Conservation (phyloP, 2,329 filamentous ascomycete species). For the Paecilomyces dactylethromorphus region DNA sequence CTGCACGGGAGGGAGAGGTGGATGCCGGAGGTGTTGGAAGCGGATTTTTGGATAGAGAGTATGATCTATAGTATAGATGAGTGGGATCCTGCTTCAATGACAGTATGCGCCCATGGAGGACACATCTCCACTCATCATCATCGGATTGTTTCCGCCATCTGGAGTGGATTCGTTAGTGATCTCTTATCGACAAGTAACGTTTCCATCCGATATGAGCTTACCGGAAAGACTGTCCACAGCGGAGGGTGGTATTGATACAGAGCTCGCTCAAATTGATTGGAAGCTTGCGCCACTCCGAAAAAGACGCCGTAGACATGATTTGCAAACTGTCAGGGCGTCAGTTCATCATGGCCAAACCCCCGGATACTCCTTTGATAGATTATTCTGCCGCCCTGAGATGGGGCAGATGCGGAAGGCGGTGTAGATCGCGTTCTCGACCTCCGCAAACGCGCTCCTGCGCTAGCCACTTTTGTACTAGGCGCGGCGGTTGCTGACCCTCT, state of each 20-base stretch:
- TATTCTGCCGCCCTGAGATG: conserved; percentile 1
- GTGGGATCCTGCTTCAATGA: conserved; percentile 75
- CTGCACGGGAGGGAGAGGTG: conserved; percentile 28
- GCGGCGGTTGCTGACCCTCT: conserved; percentile 1
- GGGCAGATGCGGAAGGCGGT: conserved; percentile 14
- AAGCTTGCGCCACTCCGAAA: conserved; percentile 80
- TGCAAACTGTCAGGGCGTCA: conserved; percentile 1
- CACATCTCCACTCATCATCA: conserved; percentile 81
- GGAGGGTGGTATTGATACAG: conserved; percentile 87
- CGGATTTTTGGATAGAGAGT: conserved; percentile 38
- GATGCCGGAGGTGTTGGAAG: conserved; percentile 23
- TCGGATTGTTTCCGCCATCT: conserved; percentile 75
- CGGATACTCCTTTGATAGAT: background rate
- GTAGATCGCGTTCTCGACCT: conserved; percentile 11
- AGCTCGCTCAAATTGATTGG: conserved; percentile 77
- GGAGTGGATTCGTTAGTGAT: background rate
- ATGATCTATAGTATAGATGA: conserved; percentile 72
- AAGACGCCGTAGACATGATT: conserved; percentile 38
- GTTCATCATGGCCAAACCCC: background rate
- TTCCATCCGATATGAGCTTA: conserved; percentile 19
- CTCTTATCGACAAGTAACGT: background rate
- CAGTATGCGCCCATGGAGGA: conserved; percentile 76
- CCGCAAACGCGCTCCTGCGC: conserved; percentile 10
- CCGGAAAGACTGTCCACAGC: conserved; percentile 91
- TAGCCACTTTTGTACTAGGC: conserved; percentile 13